These are phyloP conservation scores for Symbiodinium natans DNA, from an alignment of 73 alveolate genomes.

Conservation along the genomic window DNA sequence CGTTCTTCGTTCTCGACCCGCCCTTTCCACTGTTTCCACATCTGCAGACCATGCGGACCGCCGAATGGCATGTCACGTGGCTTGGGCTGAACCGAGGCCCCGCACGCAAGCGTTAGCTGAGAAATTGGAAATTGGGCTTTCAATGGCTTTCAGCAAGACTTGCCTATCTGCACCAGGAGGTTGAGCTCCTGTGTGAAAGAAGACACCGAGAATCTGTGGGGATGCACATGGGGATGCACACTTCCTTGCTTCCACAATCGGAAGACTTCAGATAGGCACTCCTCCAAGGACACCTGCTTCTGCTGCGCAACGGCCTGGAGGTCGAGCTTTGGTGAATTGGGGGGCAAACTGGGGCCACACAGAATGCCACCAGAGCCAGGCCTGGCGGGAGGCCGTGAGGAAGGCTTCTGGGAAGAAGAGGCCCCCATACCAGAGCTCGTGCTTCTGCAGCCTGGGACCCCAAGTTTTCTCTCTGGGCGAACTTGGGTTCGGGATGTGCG, in stretches of 20 bases:
- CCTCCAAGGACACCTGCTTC: constrained; percentile 87
- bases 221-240: too few species aligned
- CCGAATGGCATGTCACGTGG: too few species aligned
- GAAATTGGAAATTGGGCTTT: too few species aligned
- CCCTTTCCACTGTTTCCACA: too few species aligned
- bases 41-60: too few species aligned
- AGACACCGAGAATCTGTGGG: too few species aligned
- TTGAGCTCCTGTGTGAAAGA: constrained; percentile 20
- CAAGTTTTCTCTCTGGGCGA: too few species aligned
- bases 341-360: too few species aligned
- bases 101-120: too few species aligned
- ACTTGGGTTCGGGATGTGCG: neutral
- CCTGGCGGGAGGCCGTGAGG: constrained; percentile 99
- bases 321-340: neutral
- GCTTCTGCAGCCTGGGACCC: constrained; percentile 62
- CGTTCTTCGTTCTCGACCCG: too few species aligned
- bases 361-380: constrained; percentile 85
- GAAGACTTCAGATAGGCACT: neutral
- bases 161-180: constrained; percentile 80
- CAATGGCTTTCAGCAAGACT: too few species aligned
- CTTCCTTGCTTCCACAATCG: neutral
- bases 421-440: constrained; percentile 99
- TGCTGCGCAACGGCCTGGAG: constrained; percentile 81
- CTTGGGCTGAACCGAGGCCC: too few species aligned
- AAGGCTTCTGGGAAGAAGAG: constrained; percentile 99